Evolutionary conservation across 2,329 filamentous ascomycete species (phyloP).

Genomic region (Teratosphaeria nubilosa): DNA sequence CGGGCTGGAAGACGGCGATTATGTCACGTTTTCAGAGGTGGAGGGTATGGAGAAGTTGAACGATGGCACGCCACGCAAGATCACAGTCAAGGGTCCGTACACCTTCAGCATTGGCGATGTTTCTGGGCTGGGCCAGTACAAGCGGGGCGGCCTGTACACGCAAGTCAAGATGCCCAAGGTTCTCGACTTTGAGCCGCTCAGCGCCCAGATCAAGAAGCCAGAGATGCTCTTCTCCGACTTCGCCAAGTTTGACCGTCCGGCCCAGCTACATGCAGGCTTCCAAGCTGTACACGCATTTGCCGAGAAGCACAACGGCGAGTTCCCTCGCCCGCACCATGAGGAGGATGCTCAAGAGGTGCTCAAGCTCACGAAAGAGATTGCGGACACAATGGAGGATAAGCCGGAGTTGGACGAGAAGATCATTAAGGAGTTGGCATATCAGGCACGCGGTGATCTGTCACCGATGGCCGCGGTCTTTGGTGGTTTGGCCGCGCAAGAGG

Average conservation of each 20-base stretch:
- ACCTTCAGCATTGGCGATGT: conserved; percentile 96
- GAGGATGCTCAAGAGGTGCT: conserved; percentile 71
- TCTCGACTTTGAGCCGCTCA: conserved; percentile 76
- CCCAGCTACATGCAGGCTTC: conserved; percentile 83
- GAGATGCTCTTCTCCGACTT: conserved; percentile 90
- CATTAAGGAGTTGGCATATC: conserved; percentile 85
- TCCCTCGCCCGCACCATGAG: conserved; percentile 76
- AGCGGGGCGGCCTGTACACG: conserved; percentile 78
- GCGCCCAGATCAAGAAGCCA: conserved; percentile 69
- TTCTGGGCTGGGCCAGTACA: conserved; percentile 73
- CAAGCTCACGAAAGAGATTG: conserved; percentile 63
- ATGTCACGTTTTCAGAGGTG: conserved; percentile 86
- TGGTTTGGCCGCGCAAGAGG: conserved; percentile 85
- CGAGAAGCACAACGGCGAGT: conserved; percentile 56
- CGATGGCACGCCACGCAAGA: conserved; percentile 70
- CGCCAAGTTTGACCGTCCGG: conserved; percentile 92
- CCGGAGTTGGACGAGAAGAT: conserved; percentile 86
- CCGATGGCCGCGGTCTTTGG: conserved; percentile 94
- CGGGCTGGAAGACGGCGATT: conserved; percentile 91
- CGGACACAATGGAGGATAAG: conserved; percentile 55
- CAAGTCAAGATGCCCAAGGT: conserved; percentile 99
- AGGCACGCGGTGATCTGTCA: conserved; percentile 80
- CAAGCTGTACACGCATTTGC: conserved; percentile 85
- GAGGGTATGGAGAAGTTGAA: conserved; percentile 89
- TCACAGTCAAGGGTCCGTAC: conserved; percentile 88